These are phyloP conservation scores for Penicillium sp. DNA, from an alignment of 2,329 filamentous ascomycete species.

Conservation along the genomic window DNA sequence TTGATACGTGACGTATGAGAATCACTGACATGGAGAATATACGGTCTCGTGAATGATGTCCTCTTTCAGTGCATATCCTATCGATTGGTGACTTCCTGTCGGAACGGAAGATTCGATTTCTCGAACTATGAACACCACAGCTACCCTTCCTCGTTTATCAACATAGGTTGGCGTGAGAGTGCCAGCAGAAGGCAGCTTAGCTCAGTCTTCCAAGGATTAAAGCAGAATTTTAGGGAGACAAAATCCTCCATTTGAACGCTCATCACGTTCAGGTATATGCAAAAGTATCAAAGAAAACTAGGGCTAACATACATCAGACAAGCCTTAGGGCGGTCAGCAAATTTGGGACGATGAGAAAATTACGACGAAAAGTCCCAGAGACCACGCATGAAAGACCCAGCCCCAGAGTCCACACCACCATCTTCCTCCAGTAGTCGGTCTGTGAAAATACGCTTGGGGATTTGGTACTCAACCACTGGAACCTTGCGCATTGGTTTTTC, in stretches of 20 bases:
- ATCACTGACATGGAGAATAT: not conserved
- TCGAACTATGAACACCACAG: not conserved
- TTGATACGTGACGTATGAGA: not conserved
- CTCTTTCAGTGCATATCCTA: not conserved
- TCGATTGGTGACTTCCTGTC: not conserved
- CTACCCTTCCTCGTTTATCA: not conserved
- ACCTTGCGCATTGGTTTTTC: slow-evolving; percentile 80
- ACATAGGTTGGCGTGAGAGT: not conserved
- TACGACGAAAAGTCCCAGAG: slow-evolving; percentile 44
- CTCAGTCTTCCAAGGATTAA: not conserved
- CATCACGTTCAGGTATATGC: slow-evolving; percentile 19
- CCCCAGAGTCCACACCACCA: slow-evolving; percentile 43
- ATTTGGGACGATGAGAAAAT: not conserved
- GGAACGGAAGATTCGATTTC: not conserved
- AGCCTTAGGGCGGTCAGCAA: not conserved
- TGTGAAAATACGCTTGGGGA: slow-evolving; percentile 79
- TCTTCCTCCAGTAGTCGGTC: slow-evolving; percentile 47
- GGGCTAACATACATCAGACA: slow-evolving; percentile 7
- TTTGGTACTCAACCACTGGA: slow-evolving; percentile 90
- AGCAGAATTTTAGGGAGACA: not conserved
- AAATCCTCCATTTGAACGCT: not conserved
- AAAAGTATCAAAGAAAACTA: slow-evolving; percentile 11
- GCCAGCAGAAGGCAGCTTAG: not conserved
- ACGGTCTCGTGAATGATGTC: not conserved
- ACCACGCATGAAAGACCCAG: slow-evolving; percentile 41